Evolutionary conservation across 2,329 filamentous ascomycete species (phyloP), one percentile per base, ranked within the genome.

Genomic region (Fusarium luffae): DNA sequence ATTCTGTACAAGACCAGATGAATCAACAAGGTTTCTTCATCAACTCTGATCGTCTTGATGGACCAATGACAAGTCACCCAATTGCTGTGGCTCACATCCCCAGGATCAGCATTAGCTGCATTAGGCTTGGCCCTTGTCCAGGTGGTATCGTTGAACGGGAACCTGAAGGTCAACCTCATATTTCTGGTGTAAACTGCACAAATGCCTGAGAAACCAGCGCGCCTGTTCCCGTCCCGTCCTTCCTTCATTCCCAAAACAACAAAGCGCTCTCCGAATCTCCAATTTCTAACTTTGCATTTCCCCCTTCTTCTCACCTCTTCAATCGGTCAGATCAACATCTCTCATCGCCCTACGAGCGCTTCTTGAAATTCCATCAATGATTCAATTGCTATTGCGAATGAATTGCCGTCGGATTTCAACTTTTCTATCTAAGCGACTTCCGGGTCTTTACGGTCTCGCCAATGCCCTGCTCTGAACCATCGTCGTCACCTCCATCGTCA

Each of bases 151-250:
- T 62, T 63, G 58, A 71, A 43, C 34, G 12, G 9, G 32, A 44
- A 70, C 59, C 60, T 60, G 55, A 68, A 47, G 56, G 68, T 67
- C 61, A 74, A 75, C 74, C 70, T 75, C 70, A 75, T 75, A 75
- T 75, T 74, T 75, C 74, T 72, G 71, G 72, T 75, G 69, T 65
- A 74, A 73, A 76, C 18, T 74, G 74, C 74, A 75, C 57, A 75
- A 72, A 68, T 75, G 74, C 74, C 74, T 76, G 65, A 73, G 50
- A 59, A 66, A 54, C 46, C 59, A 61, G 30, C 49, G 32, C 37
- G 28, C n/a, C 23, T 41, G 43, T 57, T 52, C 34, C 58, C 32
- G 30, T 52, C 42, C 59, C n/a, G 16, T 43, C 46, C 34, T 43
- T 27, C 40, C 46, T 58, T 37, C 28, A 46, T n/a, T 44, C 51